Evolutionary conservation across 75 land plant species (phyloP).

Genomic region (Azolla pinnata): DNA sequence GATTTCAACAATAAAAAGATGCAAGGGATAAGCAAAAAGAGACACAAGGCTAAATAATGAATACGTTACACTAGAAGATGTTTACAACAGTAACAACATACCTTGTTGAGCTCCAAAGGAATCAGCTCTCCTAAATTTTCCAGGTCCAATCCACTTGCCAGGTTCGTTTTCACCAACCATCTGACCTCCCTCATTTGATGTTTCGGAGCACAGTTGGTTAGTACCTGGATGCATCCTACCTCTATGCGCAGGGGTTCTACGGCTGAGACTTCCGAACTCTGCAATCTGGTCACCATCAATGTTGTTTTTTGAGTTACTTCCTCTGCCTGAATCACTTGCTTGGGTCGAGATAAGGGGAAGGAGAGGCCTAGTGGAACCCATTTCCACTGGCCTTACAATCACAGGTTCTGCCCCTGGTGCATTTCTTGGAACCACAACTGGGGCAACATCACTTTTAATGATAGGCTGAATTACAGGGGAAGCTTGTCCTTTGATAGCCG

Average conservation of each 20-base stretch:
- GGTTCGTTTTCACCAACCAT: neutral
- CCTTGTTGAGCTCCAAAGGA: slow-evolving; percentile 3
- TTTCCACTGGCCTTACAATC: slow-evolving; percentile 3
- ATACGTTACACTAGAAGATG: too few relatives aligned
- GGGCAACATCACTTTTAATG: slow-evolving; percentile 9
- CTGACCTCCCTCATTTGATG: neutral
- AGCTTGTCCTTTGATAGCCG: slow-evolving; percentile 3
- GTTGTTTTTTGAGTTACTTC: neutral
- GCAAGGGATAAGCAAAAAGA: too few relatives aligned
- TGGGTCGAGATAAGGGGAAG: neutral
- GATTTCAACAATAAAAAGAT: too few relatives aligned
- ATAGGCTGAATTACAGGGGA: neutral
- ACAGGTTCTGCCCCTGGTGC: neutral
- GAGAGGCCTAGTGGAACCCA: neutral
- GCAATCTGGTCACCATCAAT: neutral
- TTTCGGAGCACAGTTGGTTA: neutral
- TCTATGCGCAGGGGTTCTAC: neutral
- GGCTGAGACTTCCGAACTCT: neutral
- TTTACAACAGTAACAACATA: neutral
- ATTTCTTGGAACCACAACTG: slow-evolving; percentile 21
- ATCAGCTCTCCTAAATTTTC: slow-evolving; percentile 4
- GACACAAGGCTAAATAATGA: too few relatives aligned
- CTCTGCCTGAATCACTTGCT: neutral
- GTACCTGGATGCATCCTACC: neutral
- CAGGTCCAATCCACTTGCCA: slow-evolving; percentile 11